Conservation (phyloP, 2,329 filamentous ascomycete genomes). For the Lecanoromycetidae sp. region DNA sequence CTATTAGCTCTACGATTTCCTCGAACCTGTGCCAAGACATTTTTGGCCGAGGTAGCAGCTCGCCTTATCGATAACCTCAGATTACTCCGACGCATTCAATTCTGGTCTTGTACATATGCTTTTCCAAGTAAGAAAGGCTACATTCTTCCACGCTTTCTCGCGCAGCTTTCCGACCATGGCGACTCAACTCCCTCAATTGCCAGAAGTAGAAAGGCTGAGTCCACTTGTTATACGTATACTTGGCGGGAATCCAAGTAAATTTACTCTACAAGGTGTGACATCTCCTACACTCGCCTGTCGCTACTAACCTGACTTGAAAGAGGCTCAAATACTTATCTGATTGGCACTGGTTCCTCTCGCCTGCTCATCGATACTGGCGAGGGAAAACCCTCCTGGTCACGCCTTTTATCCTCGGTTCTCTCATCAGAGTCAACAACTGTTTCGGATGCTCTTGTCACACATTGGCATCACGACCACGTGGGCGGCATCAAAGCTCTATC, state of each 20-base stretch:
- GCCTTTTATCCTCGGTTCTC: conserved; percentile 52
- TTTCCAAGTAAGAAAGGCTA: background rate
- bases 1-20: no score
- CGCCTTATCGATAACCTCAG: no score
- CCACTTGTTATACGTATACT: conserved; percentile 70
- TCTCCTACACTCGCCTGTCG: background rate
- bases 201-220: conserved; percentile 66
- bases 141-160: background rate
- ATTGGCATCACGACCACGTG: conserved; percentile 85
- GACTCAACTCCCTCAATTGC: conserved; percentile 50
- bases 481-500: conserved; percentile 62
- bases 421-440: conserved; percentile 56
- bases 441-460: conserved; percentile 63
- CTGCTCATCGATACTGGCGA: conserved; percentile 86
- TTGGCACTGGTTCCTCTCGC: conserved; percentile 61
- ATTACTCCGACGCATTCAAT: no score
- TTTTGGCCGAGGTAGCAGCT: background rate
- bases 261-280: conserved; percentile 47
- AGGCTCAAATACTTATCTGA: conserved; percentile 88
- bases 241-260: conserved; percentile 82
- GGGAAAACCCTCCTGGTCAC: conserved; percentile 62
- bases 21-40: conserved; percentile 6
- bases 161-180: conserved; percentile 37
- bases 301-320: conserved; percentile 10
- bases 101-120: conserved; percentile 3